phyloP scores from a whole-genome alignment of 768 basidiomycete species.

The Dioszegia crocea region DNA sequence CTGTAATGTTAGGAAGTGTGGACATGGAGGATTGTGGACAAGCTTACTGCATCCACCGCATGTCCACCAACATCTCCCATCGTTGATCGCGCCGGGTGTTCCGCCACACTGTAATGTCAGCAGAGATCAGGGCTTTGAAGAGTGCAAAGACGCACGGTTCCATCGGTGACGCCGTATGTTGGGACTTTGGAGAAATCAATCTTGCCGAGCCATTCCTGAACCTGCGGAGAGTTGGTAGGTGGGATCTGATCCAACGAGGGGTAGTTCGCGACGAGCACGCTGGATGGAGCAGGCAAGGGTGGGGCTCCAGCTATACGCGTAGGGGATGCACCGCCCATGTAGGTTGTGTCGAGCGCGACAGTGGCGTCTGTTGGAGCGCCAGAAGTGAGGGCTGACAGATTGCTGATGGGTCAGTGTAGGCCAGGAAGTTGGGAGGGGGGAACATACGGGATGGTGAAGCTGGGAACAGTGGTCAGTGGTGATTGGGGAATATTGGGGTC shows the following conservation, averaged over 20 bases:
- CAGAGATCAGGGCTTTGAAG: background rate
- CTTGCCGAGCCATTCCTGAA: slow-evolving; percentile 38
- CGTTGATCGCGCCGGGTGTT: slow-evolving; percentile 59
- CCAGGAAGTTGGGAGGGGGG: background rate
- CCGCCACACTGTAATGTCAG: slow-evolving; percentile 53
- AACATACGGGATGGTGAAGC: slow-evolving; percentile 41
- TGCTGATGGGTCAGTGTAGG: slow-evolving; percentile 6
- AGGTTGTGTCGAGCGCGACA: slow-evolving; percentile 41
- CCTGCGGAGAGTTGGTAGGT: slow-evolving; percentile 42
- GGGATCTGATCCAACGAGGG: slow-evolving; percentile 45
- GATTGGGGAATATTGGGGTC: slow-evolving; percentile 25
- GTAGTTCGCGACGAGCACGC: slow-evolving; percentile 39
- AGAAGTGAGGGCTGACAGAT: slow-evolving; percentile 37
- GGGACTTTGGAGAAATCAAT: slow-evolving; percentile 41
- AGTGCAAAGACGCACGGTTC: slow-evolving; percentile 17
- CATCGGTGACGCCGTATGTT: slow-evolving; percentile 33
- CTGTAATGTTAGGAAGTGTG: slow-evolving; percentile 1
- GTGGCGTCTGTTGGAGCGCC: slow-evolving; percentile 30
- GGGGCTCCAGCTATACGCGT: slow-evolving; percentile 41
- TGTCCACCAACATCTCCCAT: slow-evolving; percentile 74
- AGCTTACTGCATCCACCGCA: slow-evolving; percentile 63
- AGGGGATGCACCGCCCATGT: slow-evolving; percentile 32
- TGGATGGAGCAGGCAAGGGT: slow-evolving; percentile 31
- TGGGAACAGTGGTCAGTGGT: slow-evolving; percentile 12
- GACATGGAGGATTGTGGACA: no score